Evolutionary conservation across 1,139 yeast genomes (phyloP), one percentile per base, ranked within the genome.

Genomic region (Hyphopichia pseudoburtonii): DNA sequence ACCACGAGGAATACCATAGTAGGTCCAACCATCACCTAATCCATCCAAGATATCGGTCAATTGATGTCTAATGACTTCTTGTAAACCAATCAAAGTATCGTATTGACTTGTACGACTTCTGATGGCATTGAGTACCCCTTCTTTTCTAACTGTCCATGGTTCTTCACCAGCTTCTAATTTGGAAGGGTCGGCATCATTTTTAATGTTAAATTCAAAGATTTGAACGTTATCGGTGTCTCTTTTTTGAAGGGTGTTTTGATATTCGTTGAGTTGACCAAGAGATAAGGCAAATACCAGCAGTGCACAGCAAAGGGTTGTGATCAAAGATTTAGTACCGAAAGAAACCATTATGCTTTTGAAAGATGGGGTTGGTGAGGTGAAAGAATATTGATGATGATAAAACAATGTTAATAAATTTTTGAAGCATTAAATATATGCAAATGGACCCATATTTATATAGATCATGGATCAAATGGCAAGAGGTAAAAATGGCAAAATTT

Each of bases 11-110:
- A 68, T 67, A 1, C 78, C 78, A 33, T 50, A 60, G 43, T 61
- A 66, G 2, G 56, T 42, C 76, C 76, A 72, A 11, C 38, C 36
- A 14, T 41, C 44, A 29, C 51, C 54, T 32, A 59, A 45, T 3
- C 46, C 46, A 3, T 41, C 44, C 25, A 67, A 36, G 3, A 73
- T 48, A 41, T 73, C 78, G 22, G 50, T 46, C 33, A 73, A 52
- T 44, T 71, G 78, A 42, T 62, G 54, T 44, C 61, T 57, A 34
- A 70, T 51, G 17, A 66, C 76, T 43, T 72, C 77, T 43, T 72
- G 77, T 16, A 72, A 52, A 22, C 71, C 61, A 15, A 72, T 70
- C 28, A 67, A 54, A 0, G 64, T 41, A 12, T 47, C 46, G 8
- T 47, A 47, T n/a, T 34, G n/a, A 12, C 14, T 12, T 9, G 36